Evolutionary conservation across 1,284 basidiomycete genomes (phyloP).

Genomic region (Naganishia cerealis): DNA sequence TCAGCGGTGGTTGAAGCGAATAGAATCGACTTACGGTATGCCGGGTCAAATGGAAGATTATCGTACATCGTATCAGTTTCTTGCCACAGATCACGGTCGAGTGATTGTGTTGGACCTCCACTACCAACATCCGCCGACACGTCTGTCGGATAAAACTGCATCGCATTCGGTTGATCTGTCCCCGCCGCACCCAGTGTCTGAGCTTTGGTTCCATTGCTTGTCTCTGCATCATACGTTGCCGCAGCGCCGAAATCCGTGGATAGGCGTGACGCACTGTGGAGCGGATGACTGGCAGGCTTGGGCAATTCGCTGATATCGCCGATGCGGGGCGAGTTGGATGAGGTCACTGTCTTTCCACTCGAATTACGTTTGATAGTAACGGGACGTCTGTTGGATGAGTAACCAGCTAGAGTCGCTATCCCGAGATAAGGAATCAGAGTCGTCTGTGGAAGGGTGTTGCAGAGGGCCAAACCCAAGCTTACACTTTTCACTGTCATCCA

Average conservation of each 20-base stretch:
- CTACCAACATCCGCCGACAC: slow-evolving; percentile 12
- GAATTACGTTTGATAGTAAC: slow-evolving; percentile 24
- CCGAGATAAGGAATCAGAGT: not conserved
- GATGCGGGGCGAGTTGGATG: slow-evolving; percentile 34
- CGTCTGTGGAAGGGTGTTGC: not conserved
- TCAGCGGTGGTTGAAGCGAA: not conserved
- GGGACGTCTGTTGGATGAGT: slow-evolving; percentile 22
- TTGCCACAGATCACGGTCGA: slow-evolving; percentile 47
- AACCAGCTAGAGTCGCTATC: slow-evolving; percentile 21
- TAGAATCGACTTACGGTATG: slow-evolving; percentile 51
- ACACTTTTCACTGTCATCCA: slow-evolving; percentile 89
- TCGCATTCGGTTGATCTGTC: not conserved
- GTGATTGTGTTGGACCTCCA: slow-evolving; percentile 16
- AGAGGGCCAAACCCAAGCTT: slow-evolving; percentile 43
- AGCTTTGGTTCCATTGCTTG: not conserved
- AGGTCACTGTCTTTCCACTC: slow-evolving; percentile 28
- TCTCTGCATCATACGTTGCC: not conserved
- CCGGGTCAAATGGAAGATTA: slow-evolving; percentile 63
- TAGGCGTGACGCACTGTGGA: not conserved
- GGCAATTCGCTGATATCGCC: slow-evolving; percentile 35
- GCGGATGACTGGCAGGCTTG: not conserved
- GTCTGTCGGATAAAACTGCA: slow-evolving; percentile 1
- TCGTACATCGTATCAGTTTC: slow-evolving; percentile 63
- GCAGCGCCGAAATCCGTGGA: not conserved
- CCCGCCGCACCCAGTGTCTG: not conserved